phyloP scores from a whole-genome alignment of 176 grass and related monocot species.

The Zoysia japonica region DNA sequence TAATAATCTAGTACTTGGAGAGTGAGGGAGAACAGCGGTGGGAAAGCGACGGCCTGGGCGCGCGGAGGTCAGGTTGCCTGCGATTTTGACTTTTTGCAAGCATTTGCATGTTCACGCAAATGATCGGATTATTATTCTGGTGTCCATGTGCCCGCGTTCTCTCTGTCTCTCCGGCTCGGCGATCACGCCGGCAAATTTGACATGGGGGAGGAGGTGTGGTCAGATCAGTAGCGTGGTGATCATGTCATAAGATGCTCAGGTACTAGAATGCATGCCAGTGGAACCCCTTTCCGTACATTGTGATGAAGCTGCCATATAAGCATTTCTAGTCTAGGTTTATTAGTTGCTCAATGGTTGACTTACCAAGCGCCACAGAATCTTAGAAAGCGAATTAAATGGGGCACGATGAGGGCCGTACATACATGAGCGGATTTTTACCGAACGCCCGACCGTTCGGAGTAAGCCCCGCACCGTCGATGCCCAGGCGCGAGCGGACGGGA shows the following conservation, averaged over 20 bases:
- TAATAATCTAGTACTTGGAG: too few species aligned
- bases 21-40: background rate
- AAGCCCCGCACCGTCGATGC: too few species aligned
- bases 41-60: conserved; percentile 25
- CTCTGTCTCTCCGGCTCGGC: background rate
- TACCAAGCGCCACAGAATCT: background rate
- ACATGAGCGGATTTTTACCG: too few species aligned
- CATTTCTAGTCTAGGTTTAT: too few species aligned
- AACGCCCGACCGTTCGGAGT: too few species aligned
- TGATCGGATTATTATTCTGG: conserved; percentile 23
- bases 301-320: background rate
- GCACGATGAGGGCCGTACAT: too few species aligned
- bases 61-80: conserved; percentile 16
- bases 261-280: background rate
- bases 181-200: background rate
- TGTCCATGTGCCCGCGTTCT: conserved; percentile 19
- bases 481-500: too few species aligned
- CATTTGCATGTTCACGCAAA: conserved; percentile 33
- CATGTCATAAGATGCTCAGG: background rate
- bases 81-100: conserved; percentile 35
- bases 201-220: background rate
- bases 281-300: too few species aligned
- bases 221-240: conserved; percentile 5
- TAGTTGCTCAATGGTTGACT: background rate
- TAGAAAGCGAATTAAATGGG: background rate